Conservation (phyloP, 2,329 filamentous ascomycete genomes). For the Sporothrix variecibatus region DNA sequence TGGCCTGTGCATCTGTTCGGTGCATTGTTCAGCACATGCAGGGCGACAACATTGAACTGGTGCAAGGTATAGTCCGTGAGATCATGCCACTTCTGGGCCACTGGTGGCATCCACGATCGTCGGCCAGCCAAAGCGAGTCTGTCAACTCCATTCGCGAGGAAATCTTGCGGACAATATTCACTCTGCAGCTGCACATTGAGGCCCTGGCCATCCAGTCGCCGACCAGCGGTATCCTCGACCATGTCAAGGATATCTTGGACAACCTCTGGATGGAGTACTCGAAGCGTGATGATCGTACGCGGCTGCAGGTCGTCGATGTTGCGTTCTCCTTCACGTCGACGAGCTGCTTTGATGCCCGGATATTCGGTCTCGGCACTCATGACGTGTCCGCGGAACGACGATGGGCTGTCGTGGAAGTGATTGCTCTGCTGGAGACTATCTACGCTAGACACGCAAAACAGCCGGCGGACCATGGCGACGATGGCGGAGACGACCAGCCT, state of each 20-base stretch:
- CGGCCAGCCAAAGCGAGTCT: conserved; percentile 55
- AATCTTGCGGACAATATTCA: conserved; percentile 71
- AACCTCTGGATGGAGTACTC: conserved; percentile 78
- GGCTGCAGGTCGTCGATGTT: conserved; percentile 78
- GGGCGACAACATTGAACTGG: conserved; percentile 67
- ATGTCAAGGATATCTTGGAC: conserved; percentile 68
- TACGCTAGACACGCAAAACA: conserved; percentile 38
- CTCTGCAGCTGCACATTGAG: conserved; percentile 65
- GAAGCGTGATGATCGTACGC: conserved; percentile 67
- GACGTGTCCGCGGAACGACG: conserved; percentile 58
- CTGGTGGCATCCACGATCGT: conserved; percentile 73
- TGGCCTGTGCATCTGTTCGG: conserved; percentile 77
- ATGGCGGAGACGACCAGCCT: conserved; percentile 47
- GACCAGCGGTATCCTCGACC: conserved; percentile 43
- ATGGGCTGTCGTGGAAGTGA: conserved; percentile 61
- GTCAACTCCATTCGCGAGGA: conserved; percentile 69
- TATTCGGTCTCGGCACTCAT: conserved; percentile 57
- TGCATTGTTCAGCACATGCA: conserved; percentile 64
- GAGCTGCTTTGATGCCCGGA: conserved; percentile 49
- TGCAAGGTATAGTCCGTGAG: conserved; percentile 59
- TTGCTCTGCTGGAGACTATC: conserved; percentile 59
- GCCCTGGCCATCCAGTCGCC: conserved; percentile 51
- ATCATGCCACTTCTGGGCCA: conserved; percentile 71
- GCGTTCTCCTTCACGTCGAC: conserved; percentile 53
- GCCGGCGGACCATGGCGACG: conserved; percentile 28